A percentile compares a stretch with the other conserved stretches of the same genome.
Evolutionary conservation across 2,329 filamentous ascomycete species (phyloP).

Genomic region (Verticillium zaregamsianum): DNA sequence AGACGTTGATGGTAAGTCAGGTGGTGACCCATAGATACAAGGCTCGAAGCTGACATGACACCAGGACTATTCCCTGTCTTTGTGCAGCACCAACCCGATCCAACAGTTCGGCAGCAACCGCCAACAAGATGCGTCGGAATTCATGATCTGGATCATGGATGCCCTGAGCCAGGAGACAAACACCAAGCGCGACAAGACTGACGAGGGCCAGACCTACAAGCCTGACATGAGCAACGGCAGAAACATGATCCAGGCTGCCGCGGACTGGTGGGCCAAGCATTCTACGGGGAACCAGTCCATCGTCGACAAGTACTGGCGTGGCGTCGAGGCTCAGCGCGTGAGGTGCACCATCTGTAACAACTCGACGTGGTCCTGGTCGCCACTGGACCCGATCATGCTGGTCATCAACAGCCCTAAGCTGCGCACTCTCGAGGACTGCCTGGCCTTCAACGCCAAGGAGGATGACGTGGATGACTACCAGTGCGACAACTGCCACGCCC

Average conservation of each 20-base stretch:
- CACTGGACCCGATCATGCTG: conserved; percentile 51
- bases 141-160: conserved; percentile 76
- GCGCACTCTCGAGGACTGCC: conserved; percentile 54
- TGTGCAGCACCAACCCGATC: conserved; percentile 20
- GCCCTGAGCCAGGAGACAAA: conserved; percentile 87
- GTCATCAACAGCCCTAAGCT: conserved; percentile 23
- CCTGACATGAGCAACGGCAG: conserved; percentile 26
- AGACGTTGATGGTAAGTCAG: conserved; percentile 52
- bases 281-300: conserved; percentile 68
- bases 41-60: conserved; percentile 12
- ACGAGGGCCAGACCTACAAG: conserved; percentile 10
- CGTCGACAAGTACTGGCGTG: conserved; percentile 75
- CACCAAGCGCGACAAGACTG: conserved; percentile 29
- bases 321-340: conserved; percentile 68
- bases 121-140: conserved; percentile 92
- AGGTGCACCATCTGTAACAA: conserved; percentile 60
- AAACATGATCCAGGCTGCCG: conserved; percentile 51
- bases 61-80: conserved; percentile 48
- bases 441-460: conserved; percentile 64
- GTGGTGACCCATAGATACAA: no score
- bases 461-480: conserved; percentile 66
- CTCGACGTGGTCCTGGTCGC: conserved; percentile 37
- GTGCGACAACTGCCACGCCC: conserved; percentile 70
- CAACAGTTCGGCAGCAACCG: conserved; percentile 62
- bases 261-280: conserved; percentile 71